Evolutionary conservation across 192 early-diverging fungal species (phyloP).

Genomic region (Coemansia sp.): DNA sequence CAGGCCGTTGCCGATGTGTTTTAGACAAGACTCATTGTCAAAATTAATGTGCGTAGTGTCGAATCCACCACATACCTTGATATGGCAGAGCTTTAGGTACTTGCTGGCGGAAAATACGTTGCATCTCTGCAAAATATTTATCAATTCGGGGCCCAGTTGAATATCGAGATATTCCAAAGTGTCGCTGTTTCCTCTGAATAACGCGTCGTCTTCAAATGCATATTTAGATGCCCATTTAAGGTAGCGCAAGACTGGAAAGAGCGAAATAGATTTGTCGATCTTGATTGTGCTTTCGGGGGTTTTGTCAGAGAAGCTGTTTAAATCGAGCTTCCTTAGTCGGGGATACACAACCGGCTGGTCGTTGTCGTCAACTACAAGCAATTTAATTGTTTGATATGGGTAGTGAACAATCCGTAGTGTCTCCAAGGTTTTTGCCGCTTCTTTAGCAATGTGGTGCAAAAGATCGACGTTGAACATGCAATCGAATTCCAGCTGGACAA

Average conservation of each 20-base stretch:
- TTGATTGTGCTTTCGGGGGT: no score
- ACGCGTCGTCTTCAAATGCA: background rate
- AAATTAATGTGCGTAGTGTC: background rate
- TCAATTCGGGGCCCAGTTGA: background rate
- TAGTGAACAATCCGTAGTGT: background rate
- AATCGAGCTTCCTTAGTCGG: background rate
- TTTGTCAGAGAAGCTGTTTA: background rate
- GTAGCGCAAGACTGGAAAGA: background rate
- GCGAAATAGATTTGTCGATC: background rate
- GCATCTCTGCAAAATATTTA: background rate
- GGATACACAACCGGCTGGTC: background rate
- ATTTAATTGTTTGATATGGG: background rate
- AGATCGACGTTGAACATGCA: background rate
- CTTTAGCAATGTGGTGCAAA: background rate
- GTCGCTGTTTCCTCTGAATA: conserved; percentile 1
- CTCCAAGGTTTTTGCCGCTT: background rate
- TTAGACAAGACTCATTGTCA: background rate
- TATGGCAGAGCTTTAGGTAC: background rate
- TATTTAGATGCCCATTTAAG: background rate
- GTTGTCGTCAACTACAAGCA: background rate
- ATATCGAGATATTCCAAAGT: background rate
- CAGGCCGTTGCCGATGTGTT: background rate
- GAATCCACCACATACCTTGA: background rate
- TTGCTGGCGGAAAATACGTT: background rate
- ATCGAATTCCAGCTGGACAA: background rate